Conservation (phyloP, 176 grass and related monocot species). For the Olyra latifolia region DNA sequence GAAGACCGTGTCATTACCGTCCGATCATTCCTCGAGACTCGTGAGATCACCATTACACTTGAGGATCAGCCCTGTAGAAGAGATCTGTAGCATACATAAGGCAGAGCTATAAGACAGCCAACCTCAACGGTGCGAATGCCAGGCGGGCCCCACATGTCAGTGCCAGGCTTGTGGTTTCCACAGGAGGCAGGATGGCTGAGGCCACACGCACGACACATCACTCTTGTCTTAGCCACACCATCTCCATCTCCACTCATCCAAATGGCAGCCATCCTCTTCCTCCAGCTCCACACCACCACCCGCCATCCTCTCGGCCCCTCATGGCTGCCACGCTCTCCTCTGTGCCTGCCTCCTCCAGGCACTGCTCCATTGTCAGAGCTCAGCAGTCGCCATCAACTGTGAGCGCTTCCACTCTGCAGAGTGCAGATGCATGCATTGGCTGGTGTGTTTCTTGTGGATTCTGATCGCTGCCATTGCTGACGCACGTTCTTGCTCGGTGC, state of each 20-base stretch:
- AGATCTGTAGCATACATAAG: no score
- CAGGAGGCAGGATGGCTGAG: background rate
- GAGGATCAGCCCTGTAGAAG: no score
- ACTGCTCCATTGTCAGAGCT: slow-evolving; percentile 37
- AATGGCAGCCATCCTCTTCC: slow-evolving; percentile 33
- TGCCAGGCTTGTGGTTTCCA: slow-evolving; percentile 28
- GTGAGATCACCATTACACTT: no score
- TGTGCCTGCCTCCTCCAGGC: slow-evolving; percentile 53
- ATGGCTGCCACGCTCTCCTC: slow-evolving; percentile 66
- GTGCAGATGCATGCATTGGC: background rate
- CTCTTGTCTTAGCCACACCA: slow-evolving; percentile 44
- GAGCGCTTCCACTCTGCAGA: background rate
- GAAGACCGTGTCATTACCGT: background rate
- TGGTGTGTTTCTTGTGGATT: background rate
- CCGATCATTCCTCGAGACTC: background rate
- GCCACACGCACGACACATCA: slow-evolving; percentile 44
- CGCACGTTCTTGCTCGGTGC: slow-evolving; percentile 27
- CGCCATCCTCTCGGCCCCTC: slow-evolving; percentile 25
- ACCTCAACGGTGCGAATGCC: background rate
- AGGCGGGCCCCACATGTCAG: background rate
- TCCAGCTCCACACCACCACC: slow-evolving; percentile 9
- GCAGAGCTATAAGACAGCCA: no score
- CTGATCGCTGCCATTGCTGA: background rate
- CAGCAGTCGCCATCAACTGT: slow-evolving; percentile 39
- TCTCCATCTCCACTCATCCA: slow-evolving; percentile 27